Conservation (phyloP, 768 basidiomycete genomes). For the Mycena venus region DNA sequence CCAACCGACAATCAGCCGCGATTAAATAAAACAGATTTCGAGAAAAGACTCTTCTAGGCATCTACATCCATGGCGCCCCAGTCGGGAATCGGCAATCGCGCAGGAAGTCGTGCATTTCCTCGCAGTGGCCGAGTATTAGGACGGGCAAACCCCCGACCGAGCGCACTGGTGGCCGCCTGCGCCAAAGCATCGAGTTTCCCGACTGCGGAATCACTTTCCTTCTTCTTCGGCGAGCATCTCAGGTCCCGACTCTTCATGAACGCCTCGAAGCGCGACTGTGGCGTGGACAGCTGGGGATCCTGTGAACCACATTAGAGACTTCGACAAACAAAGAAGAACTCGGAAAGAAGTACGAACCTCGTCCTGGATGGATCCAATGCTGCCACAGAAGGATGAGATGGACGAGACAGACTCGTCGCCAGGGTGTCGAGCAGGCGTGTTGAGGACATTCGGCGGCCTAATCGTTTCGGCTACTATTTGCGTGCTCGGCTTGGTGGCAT, state of each 20-base stretch:
- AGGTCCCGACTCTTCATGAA: constrained; percentile 32
- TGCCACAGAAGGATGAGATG: constrained; percentile 4
- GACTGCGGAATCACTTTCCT: background rate
- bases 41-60: background rate
- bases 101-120: constrained; percentile 27
- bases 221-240: constrained; percentile 26
- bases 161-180: background rate
- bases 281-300: constrained; percentile 14
- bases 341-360: constrained; percentile 18
- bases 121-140: constrained; percentile 15
- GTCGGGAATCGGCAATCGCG: constrained; percentile 23
- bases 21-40: background rate
- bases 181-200: constrained; percentile 10
- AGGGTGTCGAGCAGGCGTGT: background rate
- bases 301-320: background rate
- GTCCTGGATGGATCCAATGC: constrained; percentile 26
- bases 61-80: constrained; percentile 19
- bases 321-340: background rate
- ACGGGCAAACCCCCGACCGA: background rate
- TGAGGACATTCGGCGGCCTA: background rate
- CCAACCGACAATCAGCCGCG: too few relatives aligned
- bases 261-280: constrained; percentile 28
- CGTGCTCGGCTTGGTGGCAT: background rate
- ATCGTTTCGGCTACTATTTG: background rate
- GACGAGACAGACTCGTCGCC: background rate